Conservation (phyloP, 257 asterid genomes). For the Nyctanthes arbortristis region DNA sequence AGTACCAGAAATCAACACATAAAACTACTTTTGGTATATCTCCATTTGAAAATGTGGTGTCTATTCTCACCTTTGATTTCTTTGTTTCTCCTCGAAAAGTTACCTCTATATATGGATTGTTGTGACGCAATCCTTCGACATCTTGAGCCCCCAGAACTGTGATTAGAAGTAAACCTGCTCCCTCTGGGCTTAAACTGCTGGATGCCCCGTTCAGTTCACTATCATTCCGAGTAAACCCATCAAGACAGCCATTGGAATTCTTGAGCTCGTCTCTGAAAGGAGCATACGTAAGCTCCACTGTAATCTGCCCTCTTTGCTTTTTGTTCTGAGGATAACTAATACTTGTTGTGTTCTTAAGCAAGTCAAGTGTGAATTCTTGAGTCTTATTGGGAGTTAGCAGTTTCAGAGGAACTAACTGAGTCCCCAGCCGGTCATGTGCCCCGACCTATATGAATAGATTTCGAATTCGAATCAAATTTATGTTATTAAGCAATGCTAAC, state of each 20-base stretch:
- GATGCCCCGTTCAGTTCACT: conserved; percentile 38
- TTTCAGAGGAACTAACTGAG: conserved; percentile 70
- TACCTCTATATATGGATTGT: conserved; percentile 62
- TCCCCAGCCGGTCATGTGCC: conserved; percentile 71
- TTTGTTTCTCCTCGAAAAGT: conserved; percentile 73
- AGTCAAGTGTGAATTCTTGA: conserved; percentile 47
- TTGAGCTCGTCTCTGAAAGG: conserved; percentile 69
- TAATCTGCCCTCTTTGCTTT: conserved; percentile 70
- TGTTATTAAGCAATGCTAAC: neutral
- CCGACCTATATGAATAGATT: conserved; percentile 67
- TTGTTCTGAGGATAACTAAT: conserved; percentile 36
- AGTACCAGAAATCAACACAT: neutral
- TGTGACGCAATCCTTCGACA: conserved; percentile 78
- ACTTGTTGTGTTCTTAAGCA: conserved; percentile 39
- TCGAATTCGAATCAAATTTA: no score
- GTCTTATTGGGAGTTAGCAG: conserved; percentile 58
- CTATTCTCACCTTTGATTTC: conserved; percentile 60
- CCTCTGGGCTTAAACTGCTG: conserved; percentile 42
- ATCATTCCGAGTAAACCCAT: conserved; percentile 38
- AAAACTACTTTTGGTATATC: no score
- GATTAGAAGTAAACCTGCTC: conserved; percentile 76
- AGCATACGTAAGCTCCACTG: conserved; percentile 69
- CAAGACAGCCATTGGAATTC: conserved; percentile 40
- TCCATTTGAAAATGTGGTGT: neutral
- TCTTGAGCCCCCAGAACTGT: conserved; percentile 74